Evolutionary conservation across 2,329 filamentous ascomycete genomes (phyloP).

Genomic region (Xylariales sp.): DNA sequence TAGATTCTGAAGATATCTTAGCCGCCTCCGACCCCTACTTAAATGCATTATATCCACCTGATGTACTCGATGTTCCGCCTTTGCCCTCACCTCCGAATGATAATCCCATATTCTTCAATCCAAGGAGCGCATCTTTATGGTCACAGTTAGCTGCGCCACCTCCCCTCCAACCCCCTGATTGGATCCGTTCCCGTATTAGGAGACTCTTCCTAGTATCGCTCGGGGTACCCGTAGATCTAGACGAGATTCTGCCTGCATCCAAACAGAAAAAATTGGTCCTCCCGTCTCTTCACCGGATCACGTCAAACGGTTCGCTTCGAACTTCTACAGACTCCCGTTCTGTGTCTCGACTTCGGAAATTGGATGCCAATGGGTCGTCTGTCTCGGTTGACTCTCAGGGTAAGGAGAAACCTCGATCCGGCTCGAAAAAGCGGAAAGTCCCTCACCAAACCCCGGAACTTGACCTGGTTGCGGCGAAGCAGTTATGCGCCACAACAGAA

Average conservation of each 20-base stretch:
- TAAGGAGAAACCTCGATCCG: constrained; percentile 56
- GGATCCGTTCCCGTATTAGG: constrained; percentile 95
- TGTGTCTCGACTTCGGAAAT: constrained; percentile 59
- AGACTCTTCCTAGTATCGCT: constrained; percentile 95
- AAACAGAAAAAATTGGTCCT: constrained; percentile 98
- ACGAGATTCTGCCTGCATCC: constrained; percentile 95
- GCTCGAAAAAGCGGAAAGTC: constrained; percentile 62
- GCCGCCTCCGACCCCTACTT: constrained; percentile 74
- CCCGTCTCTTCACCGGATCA: constrained; percentile 71
- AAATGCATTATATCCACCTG: constrained; percentile 71
- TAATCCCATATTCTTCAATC: constrained; percentile 80
- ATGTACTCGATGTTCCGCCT: constrained; percentile 63
- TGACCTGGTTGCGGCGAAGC: constrained; percentile 80
- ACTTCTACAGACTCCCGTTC: constrained; percentile 67
- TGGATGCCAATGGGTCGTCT: constrained; percentile 64
- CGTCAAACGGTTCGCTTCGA: constrained; percentile 63
- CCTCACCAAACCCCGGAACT: constrained; percentile 78
- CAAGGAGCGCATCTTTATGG: constrained; percentile 91
- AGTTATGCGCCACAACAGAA: constrained; percentile 85
- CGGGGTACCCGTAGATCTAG: constrained; percentile 93
- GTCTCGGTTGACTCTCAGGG: constrained; percentile 71
- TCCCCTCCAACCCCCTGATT: constrained; percentile 93
- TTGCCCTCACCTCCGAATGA: constrained; percentile 64
- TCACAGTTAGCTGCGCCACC: constrained; percentile 95
- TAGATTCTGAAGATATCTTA: constrained; percentile 70